Evolutionary conservation across 192 early-diverging fungal genomes (phyloP).

Genomic region (Phlyctochytrium planicorne): DNA sequence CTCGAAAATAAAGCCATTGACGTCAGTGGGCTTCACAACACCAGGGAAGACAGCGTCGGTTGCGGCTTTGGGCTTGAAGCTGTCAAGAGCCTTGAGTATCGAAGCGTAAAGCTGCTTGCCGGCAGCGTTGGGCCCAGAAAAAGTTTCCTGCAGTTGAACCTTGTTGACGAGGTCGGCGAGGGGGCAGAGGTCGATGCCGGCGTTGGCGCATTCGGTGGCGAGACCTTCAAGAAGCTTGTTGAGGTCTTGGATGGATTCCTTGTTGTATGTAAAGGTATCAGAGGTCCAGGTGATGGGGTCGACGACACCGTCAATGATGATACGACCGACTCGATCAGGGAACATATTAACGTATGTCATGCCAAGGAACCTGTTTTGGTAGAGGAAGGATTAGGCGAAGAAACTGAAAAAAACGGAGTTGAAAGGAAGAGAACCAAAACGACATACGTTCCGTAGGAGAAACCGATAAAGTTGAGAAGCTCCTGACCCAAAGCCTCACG

Average conservation of each 20-base stretch:
- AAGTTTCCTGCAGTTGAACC: not conserved
- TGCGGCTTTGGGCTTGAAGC: conserved; percentile 5
- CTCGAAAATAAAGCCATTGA: conserved; percentile 4
- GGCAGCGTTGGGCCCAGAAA: conserved; percentile 4
- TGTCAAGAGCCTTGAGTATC: too few species aligned
- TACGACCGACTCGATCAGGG: conserved; percentile 39
- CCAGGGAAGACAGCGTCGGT: conserved; percentile 10
- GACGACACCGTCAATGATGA: conserved; percentile 46
- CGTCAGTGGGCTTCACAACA: conserved; percentile 1
- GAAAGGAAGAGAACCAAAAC: too few species aligned
- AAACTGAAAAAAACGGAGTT: too few species aligned
- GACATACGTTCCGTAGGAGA: conserved; percentile 41
- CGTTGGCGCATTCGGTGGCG: conserved; percentile 16
- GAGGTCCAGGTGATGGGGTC: conserved; percentile 28
- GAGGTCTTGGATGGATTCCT: not conserved
- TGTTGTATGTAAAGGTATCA: not conserved
- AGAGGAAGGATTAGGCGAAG: too few species aligned
- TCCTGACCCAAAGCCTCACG: conserved; percentile 35
- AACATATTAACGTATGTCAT: conserved; percentile 43
- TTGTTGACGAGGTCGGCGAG: not conserved
- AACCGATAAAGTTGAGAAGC: conserved; percentile 38
- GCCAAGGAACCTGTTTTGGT: conserved; percentile 45
- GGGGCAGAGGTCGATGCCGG: not conserved
- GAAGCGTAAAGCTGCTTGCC: too few species aligned
- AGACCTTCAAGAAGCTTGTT: conserved; percentile 25